A percentile compares a stretch with the other conserved stretches of the same genome.
Conservation (phyloP, 148 eudicot species). For the Mesembryanthemum crystallinum region DNA sequence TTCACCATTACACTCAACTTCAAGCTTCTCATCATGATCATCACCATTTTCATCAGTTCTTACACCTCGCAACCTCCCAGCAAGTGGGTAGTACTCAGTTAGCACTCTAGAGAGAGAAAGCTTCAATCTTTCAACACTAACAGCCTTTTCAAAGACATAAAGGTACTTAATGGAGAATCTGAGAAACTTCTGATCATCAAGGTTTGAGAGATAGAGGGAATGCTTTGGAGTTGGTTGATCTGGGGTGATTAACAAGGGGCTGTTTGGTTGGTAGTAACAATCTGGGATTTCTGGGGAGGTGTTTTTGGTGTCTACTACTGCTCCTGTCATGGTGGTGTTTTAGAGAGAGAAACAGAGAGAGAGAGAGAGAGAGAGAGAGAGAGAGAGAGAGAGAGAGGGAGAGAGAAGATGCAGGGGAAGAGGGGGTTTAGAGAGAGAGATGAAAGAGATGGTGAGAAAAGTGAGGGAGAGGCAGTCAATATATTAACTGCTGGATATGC, state of each 20-base stretch:
- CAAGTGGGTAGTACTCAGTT: slow-evolving; percentile 82
- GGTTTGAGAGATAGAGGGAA: slow-evolving; percentile 67
- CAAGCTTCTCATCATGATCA: slow-evolving; percentile 39
- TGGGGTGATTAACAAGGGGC: slow-evolving; percentile 57
- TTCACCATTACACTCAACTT: slow-evolving; percentile 83
- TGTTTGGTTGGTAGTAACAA: slow-evolving; percentile 43
- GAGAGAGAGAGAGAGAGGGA: not conserved
- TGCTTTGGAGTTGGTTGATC: slow-evolving; percentile 63
- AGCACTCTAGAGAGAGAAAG: slow-evolving; percentile 58
- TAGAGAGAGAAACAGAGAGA: slow-evolving; percentile 11
- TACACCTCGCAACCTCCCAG: slow-evolving; percentile 59
- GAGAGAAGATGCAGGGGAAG: not conserved
- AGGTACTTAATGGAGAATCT: slow-evolving; percentile 85
- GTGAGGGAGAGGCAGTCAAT: not conserved
- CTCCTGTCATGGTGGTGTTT: no score
- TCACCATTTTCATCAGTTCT: not conserved
- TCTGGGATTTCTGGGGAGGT: slow-evolving; percentile 60
- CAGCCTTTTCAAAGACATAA: slow-evolving; percentile 50
- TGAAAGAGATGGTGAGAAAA: not conserved
- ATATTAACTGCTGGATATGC: slow-evolving; percentile 33
- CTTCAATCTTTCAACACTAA: slow-evolving; percentile 36
- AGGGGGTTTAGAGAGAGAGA: slow-evolving; percentile 19
- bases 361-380: not conserved
- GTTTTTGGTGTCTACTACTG: slow-evolving; percentile 25
- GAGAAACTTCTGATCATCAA: slow-evolving; percentile 79